Evolutionary conservation across 148 eudicot genomes (phyloP), one percentile per base, ranked within the genome.

Genomic region (Rhododendron kiyosumense): DNA sequence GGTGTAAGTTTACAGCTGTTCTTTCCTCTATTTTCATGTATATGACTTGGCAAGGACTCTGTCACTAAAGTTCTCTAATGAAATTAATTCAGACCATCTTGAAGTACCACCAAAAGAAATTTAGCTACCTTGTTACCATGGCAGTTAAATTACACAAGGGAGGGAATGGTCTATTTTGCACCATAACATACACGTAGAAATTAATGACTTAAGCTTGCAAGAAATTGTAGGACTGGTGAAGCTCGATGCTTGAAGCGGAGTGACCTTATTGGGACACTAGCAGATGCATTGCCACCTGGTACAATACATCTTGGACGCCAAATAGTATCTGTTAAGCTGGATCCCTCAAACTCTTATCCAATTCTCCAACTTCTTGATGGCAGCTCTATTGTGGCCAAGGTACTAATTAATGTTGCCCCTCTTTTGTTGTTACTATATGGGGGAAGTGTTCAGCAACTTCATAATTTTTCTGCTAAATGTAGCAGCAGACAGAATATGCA

Each of bases 311-410:
- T 86, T 81, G 89, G 87, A n/a, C 78, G 91, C 84, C 87, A 90
- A 69, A 84, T 90, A 79, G 65, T 89, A 38, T 87, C 90, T 22
- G 83, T 93, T 83, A 81, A 87, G 71, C 79, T 85, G 30, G 88
- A 90, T 78, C 71, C 67, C 24, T 43, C 83, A 45, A 86, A 88
- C 63, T 85, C 90, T 13, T 59, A 77, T 69, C 67, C 92, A 6
- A 52, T 91, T 32, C 86, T 93, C 65, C 90, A 93, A 67, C 90
- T 93, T n/a, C 77, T 84, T 49, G 84, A 88, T 81, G 93, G 93
- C 59, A 85, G 86, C 30, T 76, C 85, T n/a, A 89, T 91, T 65
- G 77, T 57, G 74, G 88, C 92, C 84, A 91, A 93, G 91, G 94
- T 93, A 41, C 8, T 30, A 51, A 22, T 4, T 12, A 26, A 34